Base-by-base conservation (phyloP, 2,329 filamentous ascomycete species). In the Nemania bipapillata region DNA sequence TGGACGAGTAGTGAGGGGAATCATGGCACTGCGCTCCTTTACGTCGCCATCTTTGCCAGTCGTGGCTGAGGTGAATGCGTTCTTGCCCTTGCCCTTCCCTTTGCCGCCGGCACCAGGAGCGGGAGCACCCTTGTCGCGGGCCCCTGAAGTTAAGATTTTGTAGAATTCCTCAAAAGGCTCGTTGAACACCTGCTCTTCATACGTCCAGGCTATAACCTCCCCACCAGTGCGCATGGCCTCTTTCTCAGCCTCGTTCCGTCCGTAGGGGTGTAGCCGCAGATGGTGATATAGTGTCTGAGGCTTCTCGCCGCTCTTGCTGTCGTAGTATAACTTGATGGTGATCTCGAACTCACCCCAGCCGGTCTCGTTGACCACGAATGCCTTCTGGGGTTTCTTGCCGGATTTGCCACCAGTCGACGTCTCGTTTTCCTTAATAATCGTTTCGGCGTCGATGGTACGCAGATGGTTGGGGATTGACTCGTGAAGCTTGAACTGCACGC, bases 271-370 rank as follows among this genome's bases (percentile, higher is more conserved):
- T 11, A 99, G 86, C 61, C 94, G 92, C 65, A 99, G 84, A 77
- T 94, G 93, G 81, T 98, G 96, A 84, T 96, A 97, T 1, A 97
- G 83, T n/a, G 94, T 96, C 81, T 97, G 93, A 4, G 95, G 92
- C 81, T 99, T 99, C 84, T 99, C 96, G 75, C 89, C 90, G 42
- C 90, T 92, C 78, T 96, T 92, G 64, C 92, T 90, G 64, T 92
- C 90, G 81, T 97, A 99, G 83, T 97, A 97, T 52, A 99, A 86
- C 78, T 97, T 94, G 78, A 99, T 91, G 71, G 94, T 92, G 76
- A 99, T 96, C 79, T 96, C 93, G 83, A 99, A 99, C 82, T 97
- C 96, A 76, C 96, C 96, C 92, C 96, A 99, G 56, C 96, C 96
- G 0, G 96, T 98, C 81, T 98, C 96, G 70, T 89, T 88, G 69